Evolutionary conservation across 805 yeast genomes (phyloP).

Genomic region (Saccharomycopsis capsularis): DNA sequence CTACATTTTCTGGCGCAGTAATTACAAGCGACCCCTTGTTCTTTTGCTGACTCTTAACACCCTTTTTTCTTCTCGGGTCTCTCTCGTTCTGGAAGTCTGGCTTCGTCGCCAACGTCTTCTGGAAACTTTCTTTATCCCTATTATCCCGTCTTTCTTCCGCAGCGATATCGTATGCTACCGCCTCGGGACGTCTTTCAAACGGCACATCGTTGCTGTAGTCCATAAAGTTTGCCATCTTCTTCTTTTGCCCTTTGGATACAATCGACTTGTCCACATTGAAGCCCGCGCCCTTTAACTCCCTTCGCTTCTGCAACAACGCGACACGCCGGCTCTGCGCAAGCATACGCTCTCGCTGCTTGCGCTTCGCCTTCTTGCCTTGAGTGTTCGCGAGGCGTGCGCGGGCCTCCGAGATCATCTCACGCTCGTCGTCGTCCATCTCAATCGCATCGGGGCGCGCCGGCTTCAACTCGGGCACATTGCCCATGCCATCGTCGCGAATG

Average conservation of each 20-base stretch:
- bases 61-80: conserved; percentile 32
- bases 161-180: conserved; percentile 60
- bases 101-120: conserved; percentile 32
- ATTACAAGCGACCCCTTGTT: conserved; percentile 26
- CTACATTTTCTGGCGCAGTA: not conserved
- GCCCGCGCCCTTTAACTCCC: conserved; percentile 80
- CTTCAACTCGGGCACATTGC: conserved; percentile 64
- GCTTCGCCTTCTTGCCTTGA: conserved; percentile 88
- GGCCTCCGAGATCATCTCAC: conserved; percentile 93
- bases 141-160: conserved; percentile 47
- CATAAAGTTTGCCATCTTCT: conserved; percentile 53
- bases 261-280: conserved; percentile 32
- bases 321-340: conserved; percentile 70
- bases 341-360: conserved; percentile 81
- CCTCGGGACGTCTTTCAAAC: conserved; percentile 61
- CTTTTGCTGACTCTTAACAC: conserved; percentile 36
- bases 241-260: conserved; percentile 37
- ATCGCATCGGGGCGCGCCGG: conserved; percentile 79
- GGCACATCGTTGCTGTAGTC: conserved; percentile 84
- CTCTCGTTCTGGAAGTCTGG: conserved; percentile 52
- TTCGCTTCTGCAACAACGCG: conserved; percentile 68
- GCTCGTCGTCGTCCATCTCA: conserved; percentile 79
- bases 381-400: conserved; percentile 86
- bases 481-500: conserved; percentile 50
- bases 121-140: conserved; percentile 36